Percentiles rank a stretch among this genome's conserved stretches.
phyloP scores from a whole-genome alignment of 306 rosid species.

The Sicyos baderoa region DNA sequence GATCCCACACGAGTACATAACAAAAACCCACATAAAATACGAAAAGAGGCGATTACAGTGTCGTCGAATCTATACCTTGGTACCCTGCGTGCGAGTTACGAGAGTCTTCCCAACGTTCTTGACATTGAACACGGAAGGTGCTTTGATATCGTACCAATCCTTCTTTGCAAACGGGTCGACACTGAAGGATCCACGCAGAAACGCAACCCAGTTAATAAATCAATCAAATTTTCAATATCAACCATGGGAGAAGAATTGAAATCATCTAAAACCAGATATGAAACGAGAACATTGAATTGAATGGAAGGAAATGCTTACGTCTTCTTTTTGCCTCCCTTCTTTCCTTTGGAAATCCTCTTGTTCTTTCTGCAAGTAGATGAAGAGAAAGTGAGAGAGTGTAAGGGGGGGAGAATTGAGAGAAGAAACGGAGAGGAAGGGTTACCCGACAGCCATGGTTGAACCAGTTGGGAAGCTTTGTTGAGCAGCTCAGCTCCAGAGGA shows the following conservation, averaged over 20 bases:
- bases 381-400: background rate
- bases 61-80: slow-evolving; percentile 44
- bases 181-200: slow-evolving; percentile 24
- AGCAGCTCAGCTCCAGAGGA: slow-evolving; percentile 10
- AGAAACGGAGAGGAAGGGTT: background rate
- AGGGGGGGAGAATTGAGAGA: background rate
- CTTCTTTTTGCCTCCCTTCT: slow-evolving; percentile 98
- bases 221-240: background rate
- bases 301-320: slow-evolving; percentile 36
- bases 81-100: slow-evolving; percentile 90
- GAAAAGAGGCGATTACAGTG: background rate
- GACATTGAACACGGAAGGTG: slow-evolving; percentile 62
- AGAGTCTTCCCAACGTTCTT: slow-evolving; percentile 83
- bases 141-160: slow-evolving; percentile 95
- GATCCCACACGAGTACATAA: background rate
- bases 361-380: slow-evolving; percentile 45
- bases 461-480: background rate
- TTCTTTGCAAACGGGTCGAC: slow-evolving; percentile 92
- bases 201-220: background rate
- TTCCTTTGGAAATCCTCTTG: slow-evolving; percentile 90
- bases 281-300: background rate
- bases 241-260: background rate
- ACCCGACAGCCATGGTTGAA: slow-evolving; percentile 20
- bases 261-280: background rate
- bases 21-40: too few relatives aligned